Conservation (phyloP, 1,284 basidiomycete species). For the Ustilago tritici region DNA sequence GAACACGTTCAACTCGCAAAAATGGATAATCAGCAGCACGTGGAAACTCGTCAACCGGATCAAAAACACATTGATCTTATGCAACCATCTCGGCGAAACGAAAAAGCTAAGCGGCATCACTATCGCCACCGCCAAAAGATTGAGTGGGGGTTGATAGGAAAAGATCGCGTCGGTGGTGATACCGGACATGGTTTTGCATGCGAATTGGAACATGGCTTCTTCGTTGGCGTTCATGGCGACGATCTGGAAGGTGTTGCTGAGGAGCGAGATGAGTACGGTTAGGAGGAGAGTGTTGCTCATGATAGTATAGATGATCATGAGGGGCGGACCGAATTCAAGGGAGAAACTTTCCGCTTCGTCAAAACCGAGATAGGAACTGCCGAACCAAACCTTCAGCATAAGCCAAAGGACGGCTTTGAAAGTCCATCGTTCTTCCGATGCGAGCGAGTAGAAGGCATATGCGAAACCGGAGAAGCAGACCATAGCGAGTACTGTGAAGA, state of each 20-base stretch:
- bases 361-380: slow-evolving; percentile 64
- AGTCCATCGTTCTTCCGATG: slow-evolving; percentile 66
- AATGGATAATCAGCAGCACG: slow-evolving; percentile 81
- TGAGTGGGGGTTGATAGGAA: slow-evolving; percentile 88
- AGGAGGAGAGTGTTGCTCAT: slow-evolving; percentile 80
- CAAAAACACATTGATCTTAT: slow-evolving; percentile 74
- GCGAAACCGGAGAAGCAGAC: slow-evolving; percentile 81
- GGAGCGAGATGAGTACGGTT: slow-evolving; percentile 78
- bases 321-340: slow-evolving; percentile 82
- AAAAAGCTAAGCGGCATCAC: slow-evolving; percentile 55
- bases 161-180: slow-evolving; percentile 90
- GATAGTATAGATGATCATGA: slow-evolving; percentile 76
- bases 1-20: slow-evolving; percentile 80
- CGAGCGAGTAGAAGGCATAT: slow-evolving; percentile 86
- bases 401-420: slow-evolving; percentile 83
- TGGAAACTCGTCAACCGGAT: slow-evolving; percentile 84
- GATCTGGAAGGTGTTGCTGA: slow-evolving; percentile 90
- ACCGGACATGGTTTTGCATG: slow-evolving; percentile 73
- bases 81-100: slow-evolving; percentile 69
- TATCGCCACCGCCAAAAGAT: slow-evolving; percentile 52
- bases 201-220: slow-evolving; percentile 92
- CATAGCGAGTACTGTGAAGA: slow-evolving; percentile 82
- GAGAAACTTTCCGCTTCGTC: slow-evolving; percentile 74
- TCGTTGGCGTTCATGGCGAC: slow-evolving; percentile 91
- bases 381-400: slow-evolving; percentile 82